Percentiles rank a stretch among this genome's conserved stretches.
Evolutionary conservation across 176 grass and related monocot species (phyloP).

Genomic region (Oryza meridionalis): DNA sequence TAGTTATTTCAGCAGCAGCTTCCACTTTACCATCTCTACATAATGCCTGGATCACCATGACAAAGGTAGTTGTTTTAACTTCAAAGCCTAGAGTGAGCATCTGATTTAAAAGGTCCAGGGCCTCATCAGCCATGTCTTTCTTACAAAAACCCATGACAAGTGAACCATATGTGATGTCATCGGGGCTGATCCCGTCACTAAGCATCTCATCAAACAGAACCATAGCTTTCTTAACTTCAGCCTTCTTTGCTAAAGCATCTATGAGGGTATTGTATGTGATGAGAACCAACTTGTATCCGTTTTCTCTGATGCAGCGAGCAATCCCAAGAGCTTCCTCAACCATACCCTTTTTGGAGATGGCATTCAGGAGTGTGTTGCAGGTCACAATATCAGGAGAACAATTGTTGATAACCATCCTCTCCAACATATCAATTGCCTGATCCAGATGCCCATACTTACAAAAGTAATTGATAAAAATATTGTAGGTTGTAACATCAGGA

Average conservation of each 20-base stretch:
- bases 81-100: conserved; percentile 60
- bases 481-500: conserved; percentile 69
- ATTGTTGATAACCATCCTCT: conserved; percentile 57
- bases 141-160: conserved; percentile 78
- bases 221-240: conserved; percentile 54
- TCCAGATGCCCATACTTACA: conserved; percentile 66
- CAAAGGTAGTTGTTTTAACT: conserved; percentile 67
- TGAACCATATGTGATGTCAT: conserved; percentile 72
- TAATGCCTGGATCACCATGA: conserved; percentile 62
- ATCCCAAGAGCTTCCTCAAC: conserved; percentile 61
- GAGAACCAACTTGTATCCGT: conserved; percentile 56
- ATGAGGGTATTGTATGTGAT: conserved; percentile 80
- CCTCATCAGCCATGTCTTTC: conserved; percentile 58
- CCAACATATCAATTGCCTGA: conserved; percentile 71
- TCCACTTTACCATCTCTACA: conserved; percentile 63
- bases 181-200: conserved; percentile 56
- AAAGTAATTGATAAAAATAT: conserved; percentile 79
- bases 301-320: conserved; percentile 58
- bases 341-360: conserved; percentile 66
- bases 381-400: conserved; percentile 78
- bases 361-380: conserved; percentile 72
- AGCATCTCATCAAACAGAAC: conserved; percentile 70
- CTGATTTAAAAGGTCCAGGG: conserved; percentile 54
- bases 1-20: conserved; percentile 57
- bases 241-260: conserved; percentile 74